Evolutionary conservation across 2,329 filamentous ascomycete genomes (phyloP), one percentile per base, ranked within the genome.

Genomic region (Corynespora cassiicola): DNA sequence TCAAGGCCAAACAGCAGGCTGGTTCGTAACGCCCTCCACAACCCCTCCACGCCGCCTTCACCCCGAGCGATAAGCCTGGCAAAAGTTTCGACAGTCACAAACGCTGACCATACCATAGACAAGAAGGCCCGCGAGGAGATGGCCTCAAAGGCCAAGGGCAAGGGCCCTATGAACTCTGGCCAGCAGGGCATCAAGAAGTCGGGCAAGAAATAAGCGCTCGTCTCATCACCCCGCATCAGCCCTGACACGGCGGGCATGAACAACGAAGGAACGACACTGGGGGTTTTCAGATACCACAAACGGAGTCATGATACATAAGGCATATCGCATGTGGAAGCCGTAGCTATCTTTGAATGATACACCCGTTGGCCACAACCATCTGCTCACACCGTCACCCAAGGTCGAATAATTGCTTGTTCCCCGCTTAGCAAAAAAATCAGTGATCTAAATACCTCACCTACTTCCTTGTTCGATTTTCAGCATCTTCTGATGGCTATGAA

Each of bases 101-200:
- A 38, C 20, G 46, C 45, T 32, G 27, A 46, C 30, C 18, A 2
- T 12, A 4, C 5, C 17, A 28, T 51, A 76, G 75, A 77, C 56
- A 76, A 77, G 70, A 92, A 95, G 75, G 73, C 65, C 7, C 65
- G 64, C 42, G 65, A 67, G 24, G 89, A 90, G 7, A 68, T 95
- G 73, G 84, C 86, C n/a, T 79, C 84, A 47, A 45, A 45, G 37
- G 42, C 86, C 29, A 86, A 87, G 61, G 88, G 88, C 71, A 95
- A 95, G 76, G 92, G 92, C 3, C 91, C 92, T 23, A 69, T 96
- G 67, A 91, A 90, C 75, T 86, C 84, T 20, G 90, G 90, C 21
- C 72, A 79, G 31, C 89, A 95, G 74, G 90, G 90, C 48, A 96
- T 97, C 78, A 96, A 96, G 85, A 96, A 96, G 83, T 94, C 88